A percentile compares a stretch with the other conserved stretches of the same genome.
phyloP scores from a whole-genome alignment of 805 yeast species.

The Kazachstania taianensis region DNA sequence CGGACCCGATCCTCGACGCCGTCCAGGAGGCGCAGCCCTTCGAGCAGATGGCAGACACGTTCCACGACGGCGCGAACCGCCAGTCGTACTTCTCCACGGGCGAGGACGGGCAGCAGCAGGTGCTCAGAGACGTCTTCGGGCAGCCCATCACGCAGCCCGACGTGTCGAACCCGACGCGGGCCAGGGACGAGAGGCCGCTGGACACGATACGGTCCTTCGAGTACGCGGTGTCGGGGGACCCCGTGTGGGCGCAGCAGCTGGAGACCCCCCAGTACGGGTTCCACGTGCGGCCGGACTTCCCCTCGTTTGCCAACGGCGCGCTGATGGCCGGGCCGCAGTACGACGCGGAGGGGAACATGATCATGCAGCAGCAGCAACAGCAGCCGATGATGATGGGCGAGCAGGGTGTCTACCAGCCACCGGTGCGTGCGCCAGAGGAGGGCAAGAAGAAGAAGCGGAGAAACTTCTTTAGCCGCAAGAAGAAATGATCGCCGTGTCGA shows the following conservation, averaged over 20 bases:
- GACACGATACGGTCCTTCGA: slow-evolving; percentile 94
- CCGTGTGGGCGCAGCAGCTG: slow-evolving; percentile 63
- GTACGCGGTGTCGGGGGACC: slow-evolving; percentile 77
- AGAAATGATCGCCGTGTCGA: slow-evolving; percentile 23
- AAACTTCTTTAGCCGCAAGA: slow-evolving; percentile 71
- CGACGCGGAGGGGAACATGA: slow-evolving; percentile 7
- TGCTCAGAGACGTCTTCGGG: slow-evolving; percentile 70
- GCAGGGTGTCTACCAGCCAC: slow-evolving; percentile 55
- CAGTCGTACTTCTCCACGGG: slow-evolving; percentile 29
- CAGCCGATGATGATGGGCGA: slow-evolving; percentile 32
- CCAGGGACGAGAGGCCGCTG: slow-evolving; percentile 90
- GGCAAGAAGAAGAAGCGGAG: slow-evolving; percentile 52
- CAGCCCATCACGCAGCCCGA: slow-evolving; percentile 69
- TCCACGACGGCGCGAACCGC: slow-evolving; percentile 28
- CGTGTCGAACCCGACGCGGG: slow-evolving; percentile 84
- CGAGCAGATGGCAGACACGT: slow-evolving; percentile 44
- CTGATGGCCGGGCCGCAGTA: slow-evolving; percentile 21
- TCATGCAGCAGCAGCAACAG: no score
- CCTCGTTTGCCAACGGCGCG: slow-evolving; percentile 21
- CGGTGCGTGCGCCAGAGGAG: slow-evolving; percentile 28
- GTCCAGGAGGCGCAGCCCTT: slow-evolving; percentile 95
- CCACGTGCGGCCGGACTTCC: slow-evolving; percentile 70
- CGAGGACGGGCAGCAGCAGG: slow-evolving; percentile 40
- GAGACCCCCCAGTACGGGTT: slow-evolving; percentile 77
- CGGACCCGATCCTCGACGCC: slow-evolving; percentile 88